Percentiles rank a stretch among this genome's conserved stretches.
Evolutionary conservation across 768 basidiomycete genomes (phyloP).

Genomic region (Royoungia palumana): DNA sequence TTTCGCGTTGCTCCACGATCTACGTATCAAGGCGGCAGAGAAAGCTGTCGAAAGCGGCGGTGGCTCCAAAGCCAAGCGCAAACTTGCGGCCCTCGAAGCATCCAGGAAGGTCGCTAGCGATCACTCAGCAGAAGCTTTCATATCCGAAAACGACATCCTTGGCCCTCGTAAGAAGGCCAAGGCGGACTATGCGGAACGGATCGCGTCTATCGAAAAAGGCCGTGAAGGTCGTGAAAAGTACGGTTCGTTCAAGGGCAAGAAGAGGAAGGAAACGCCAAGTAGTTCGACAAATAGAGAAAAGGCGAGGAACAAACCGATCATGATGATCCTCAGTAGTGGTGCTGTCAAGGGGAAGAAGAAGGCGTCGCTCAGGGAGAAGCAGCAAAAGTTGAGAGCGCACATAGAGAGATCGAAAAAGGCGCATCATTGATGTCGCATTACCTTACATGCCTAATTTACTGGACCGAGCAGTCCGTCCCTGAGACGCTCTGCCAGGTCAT

Average conservation of each 20-base stretch:
- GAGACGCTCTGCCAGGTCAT: constrained; percentile 49
- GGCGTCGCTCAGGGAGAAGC: constrained; percentile 77
- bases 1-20: constrained; percentile 86
- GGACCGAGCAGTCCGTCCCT: constrained; percentile 22
- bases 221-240: constrained; percentile 94
- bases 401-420: constrained; percentile 66
- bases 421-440: constrained; percentile 18
- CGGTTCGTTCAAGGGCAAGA: constrained; percentile 87
- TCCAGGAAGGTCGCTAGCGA: constrained; percentile 54
- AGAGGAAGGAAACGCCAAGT: constrained; percentile 76
- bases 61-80: constrained; percentile 80
- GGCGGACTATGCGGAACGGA: constrained; percentile 88
- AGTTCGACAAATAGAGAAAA: constrained; percentile 92
- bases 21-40: constrained; percentile 75
- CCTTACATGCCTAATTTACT: background rate
- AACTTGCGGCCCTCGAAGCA: constrained; percentile 77
- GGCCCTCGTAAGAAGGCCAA: constrained; percentile 93
- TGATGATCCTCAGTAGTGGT: constrained; percentile 84
- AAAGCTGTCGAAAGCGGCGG: constrained; percentile 67
- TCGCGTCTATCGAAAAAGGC: constrained; percentile 89
- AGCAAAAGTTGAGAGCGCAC: constrained; percentile 72
- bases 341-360: constrained; percentile 83
- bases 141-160: constrained; percentile 89
- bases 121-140: constrained; percentile 48
- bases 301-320: constrained; percentile 89